Evolutionary conservation across 1,284 basidiomycete genomes (phyloP), one percentile per base, ranked within the genome.

Genomic region (Pseudozyma sp.): DNA sequence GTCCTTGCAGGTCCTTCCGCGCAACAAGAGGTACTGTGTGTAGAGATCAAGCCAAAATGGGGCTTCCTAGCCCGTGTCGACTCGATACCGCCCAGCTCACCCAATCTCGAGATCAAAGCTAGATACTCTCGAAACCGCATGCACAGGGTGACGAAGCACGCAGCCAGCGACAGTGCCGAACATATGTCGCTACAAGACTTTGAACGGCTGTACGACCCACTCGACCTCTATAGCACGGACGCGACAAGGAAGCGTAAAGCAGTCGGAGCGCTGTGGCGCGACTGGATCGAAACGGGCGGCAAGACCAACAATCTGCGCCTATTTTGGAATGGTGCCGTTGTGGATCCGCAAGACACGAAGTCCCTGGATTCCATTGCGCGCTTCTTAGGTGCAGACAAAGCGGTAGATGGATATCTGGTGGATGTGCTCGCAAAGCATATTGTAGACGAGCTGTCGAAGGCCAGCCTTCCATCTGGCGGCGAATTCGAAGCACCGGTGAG

Each of bases 31-130:
- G 67, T 68, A 24, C 60, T 77, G 17, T 68, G 62, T 33, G 56
- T 73, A 1, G 72, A 75, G 54, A 70, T 75, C 67, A 75, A 75
- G 55, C 73, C 73, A 2, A 75, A 75, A 33, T 75, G 73, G 73
- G 73, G 73, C 4, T 75, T 66, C 30, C 53, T 75, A 2, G 64
- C 73, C 1, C 40, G 34, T 9, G 43, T 54, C 29, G 51, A 58
- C 7, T 47, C 68, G 24, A 11, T 70, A 4, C 68, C 60, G 7
- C 46, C 64, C 30, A 34, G 44, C 30, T 70, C 73, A 34, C 60
- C 67, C 4, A 66, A 70, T 19, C 37, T 55, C 17, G 68, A 75
- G 40, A 51, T 75, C 51, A 75, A 75, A 48, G 50, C 45, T 9
- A 54, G 30, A 13, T 68, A 61, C 53, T 71, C 73, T n/a, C 51